Evolutionary conservation across 768 basidiomycete genomes (phyloP), one percentile per base, ranked within the genome.

Genomic region (Russula earlei): DNA sequence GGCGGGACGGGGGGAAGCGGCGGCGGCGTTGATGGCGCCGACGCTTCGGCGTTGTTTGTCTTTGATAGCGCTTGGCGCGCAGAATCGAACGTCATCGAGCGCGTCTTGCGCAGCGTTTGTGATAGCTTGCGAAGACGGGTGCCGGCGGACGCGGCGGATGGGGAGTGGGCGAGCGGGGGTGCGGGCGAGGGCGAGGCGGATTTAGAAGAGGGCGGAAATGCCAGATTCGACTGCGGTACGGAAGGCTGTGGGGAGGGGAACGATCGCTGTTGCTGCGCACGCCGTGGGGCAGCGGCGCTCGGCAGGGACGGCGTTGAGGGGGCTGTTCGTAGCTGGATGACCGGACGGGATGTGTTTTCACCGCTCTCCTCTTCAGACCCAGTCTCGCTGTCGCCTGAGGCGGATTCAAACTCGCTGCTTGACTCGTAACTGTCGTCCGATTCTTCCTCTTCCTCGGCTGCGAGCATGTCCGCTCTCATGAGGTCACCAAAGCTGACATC

Each of bases 401-500:
- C 74, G 1, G 71, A 71, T 34, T 62, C 64, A 43, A 67, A 66
- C 29, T 68, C 70, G 45, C 67, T 67, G 37, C 66, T 65, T 17
- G 61, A 66, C 15, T 76, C 75, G 3, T 75, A 75, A 71, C 77
- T 62, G 20, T 81, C 83, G 63, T 72, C 72, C 7, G 69, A 65
- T 8, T 72, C 73, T 14, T 73, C 74, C 15, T 67, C 67, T 3
- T 85, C 90, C 6, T 83, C 87, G 50, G 91, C 69, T 63, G 94
- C 93, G 48, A 85, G 77, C 9, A 82, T 89, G 64, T 91, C 88
- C 4, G 82, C 90, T 49, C 77, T 75, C 29, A 87, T 79, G 41
- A 94, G 73, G 36, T 89, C 87, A 11, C 87, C 83, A 59, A 98
- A 84, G 67, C 82, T 82, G 48, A 98, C 76, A 64, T 91, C 90